These are phyloP conservation scores for Aspergillus cristatus DNA, from an alignment of 495 filamentous ascomycete species.

Conservation along the genomic window DNA sequence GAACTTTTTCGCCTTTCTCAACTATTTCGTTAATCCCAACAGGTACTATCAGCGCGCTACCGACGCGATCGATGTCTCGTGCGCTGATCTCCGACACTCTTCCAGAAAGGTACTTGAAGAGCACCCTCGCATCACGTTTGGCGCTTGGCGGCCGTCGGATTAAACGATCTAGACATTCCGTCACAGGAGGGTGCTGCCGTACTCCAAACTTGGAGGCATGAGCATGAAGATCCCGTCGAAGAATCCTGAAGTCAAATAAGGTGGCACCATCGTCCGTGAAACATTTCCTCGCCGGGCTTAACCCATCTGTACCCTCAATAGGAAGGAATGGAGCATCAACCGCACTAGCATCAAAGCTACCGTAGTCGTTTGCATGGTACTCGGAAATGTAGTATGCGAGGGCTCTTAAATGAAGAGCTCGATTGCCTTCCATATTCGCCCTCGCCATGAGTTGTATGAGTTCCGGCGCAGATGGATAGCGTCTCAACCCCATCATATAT, in stretches of 20 bases:
- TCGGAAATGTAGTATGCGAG: conserved; percentile 79
- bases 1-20: conserved; percentile 25
- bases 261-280: conserved; percentile 71
- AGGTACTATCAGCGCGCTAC: conserved; percentile 61
- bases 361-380: conserved; percentile 68
- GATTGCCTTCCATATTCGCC: conserved; percentile 47
- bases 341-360: conserved; percentile 42
- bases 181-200: conserved; percentile 63
- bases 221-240: conserved; percentile 59
- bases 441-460: conserved; percentile 65
- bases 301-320: conserved; percentile 50
- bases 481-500: conserved; percentile 55
- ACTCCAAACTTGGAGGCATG: conserved; percentile 83
- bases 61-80: conserved; percentile 48
- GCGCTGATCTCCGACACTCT: conserved; percentile 61
- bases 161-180: conserved; percentile 60
- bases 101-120: conserved; percentile 76
- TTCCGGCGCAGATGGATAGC: conserved; percentile 57
- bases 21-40: conserved; percentile 35
- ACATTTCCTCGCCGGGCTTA: conserved; percentile 66
- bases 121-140: conserved; percentile 49
- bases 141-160: conserved; percentile 59
- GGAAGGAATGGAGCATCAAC: conserved; percentile 62
- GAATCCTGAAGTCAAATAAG: conserved; percentile 69
- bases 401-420: conserved; percentile 47